A percentile compares a stretch with the other conserved stretches of the same genome.
Conservation (phyloP, 331 rosid genomes). For the Dryas integrifolia region DNA sequence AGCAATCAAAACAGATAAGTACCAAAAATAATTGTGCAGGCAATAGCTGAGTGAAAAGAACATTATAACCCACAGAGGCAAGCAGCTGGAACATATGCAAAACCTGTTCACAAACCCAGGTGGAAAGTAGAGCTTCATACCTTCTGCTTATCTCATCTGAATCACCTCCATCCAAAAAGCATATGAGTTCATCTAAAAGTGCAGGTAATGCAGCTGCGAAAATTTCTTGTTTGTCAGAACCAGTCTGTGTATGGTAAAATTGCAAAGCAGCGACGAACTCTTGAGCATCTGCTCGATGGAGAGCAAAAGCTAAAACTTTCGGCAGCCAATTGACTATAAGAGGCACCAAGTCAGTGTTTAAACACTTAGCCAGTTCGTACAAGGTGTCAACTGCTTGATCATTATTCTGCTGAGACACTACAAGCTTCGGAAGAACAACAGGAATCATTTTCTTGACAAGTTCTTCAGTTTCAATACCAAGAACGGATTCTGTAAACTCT, state of each 20-base stretch:
- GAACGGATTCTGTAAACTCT: conserved; percentile 89
- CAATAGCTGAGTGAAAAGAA: conserved; percentile 5
- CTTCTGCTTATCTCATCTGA: conserved; percentile 71
- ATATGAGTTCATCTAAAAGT: conserved; percentile 81
- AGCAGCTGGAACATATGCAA: conserved; percentile 4
- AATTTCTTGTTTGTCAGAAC: conserved; percentile 74
- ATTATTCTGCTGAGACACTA: conserved; percentile 68
- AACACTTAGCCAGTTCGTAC: conserved; percentile 66
- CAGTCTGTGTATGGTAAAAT: conserved; percentile 70
- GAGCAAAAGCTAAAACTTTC: conserved; percentile 91
- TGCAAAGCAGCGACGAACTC: conserved; percentile 63
- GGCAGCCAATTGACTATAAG: conserved; percentile 73
- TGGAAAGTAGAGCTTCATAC: conserved; percentile 34
- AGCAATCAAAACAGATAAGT: not conserved
- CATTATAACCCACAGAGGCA: not conserved
- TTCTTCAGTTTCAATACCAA: conserved; percentile 71
- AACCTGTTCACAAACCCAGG: conserved; percentile 10
- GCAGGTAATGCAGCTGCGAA: conserved; percentile 83
- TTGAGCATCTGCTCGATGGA: conserved; percentile 63
- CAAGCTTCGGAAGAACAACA: conserved; percentile 91
- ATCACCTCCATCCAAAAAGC: conserved; percentile 75
- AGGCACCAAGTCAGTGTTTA: conserved; percentile 63
- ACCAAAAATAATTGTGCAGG: conserved; percentile 7
- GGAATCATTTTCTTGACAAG: conserved; percentile 81
- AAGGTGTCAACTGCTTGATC: conserved; percentile 68